Base-by-base conservation (phyloP, 768 basidiomycete species). In the Rhodotorula diobovata region DNA sequence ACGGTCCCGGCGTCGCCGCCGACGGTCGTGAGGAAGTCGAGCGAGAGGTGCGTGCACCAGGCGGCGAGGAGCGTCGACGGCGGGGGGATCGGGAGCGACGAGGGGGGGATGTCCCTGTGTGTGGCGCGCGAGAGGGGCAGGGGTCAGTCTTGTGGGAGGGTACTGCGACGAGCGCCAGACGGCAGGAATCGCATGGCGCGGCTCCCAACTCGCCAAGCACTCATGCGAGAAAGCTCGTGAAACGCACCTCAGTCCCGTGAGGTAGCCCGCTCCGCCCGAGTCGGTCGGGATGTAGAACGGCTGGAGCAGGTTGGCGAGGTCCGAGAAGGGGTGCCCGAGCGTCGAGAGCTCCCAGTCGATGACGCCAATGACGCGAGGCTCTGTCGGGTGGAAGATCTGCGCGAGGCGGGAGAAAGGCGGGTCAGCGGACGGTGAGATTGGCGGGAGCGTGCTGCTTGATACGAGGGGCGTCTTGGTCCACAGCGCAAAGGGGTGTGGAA, bases 311-410 rank as follows among this genome's bases (percentile, higher is more conserved):
- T 97, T 97, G 0, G 87, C 92, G 2, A 98, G 84, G 79, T 99
- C 95, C 32, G 91, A 90, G 3, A 96, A 85, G 86, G 82, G 74
- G 56, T 68, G 73, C 21, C 76, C 68, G 18, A 99, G 85, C 1
- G 95, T 97, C 78, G 92, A 96, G 37, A 99, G 82, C 79, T 99
- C 95, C 95, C 95, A 99, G 78, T 99, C 95, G 61, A 99, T 81
- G 50, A 99, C 92, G 11, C 92, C 96, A 72, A 98, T 93, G 8
- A 98, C 93, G 53, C 86, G 84, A 71, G 93, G 91, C 80, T 97
- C 89, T 0, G 88, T 91, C 0, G 90, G 89, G 76, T 98, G 94
- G 81, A 96, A 98, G 73, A 83, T 82, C 81, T 81, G 23, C 23
- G 51, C 23, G 25, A n/a, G 25, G 14, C 0, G 35, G 20, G 11